phyloP scores from a whole-genome alignment of 176 grass and related monocot species.

The Cenchrus fungigraminus region DNA sequence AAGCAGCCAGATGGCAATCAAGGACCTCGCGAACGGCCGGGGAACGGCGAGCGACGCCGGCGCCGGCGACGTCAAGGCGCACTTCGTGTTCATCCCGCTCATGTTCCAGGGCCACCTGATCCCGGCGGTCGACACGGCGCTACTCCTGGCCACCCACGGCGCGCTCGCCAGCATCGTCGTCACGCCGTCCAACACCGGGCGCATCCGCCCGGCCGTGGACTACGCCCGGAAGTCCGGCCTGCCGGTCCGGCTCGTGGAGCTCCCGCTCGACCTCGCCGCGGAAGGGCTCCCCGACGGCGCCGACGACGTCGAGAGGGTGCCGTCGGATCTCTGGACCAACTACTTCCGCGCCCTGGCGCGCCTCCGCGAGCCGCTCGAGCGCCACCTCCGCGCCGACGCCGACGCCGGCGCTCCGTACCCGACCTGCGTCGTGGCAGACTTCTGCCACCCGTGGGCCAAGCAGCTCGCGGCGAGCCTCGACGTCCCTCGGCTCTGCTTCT shows the following conservation, averaged over 20 bases:
- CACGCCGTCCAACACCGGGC: slow-evolving; percentile 47
- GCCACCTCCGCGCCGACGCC: slow-evolving; percentile 30
- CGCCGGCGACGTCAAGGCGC: slow-evolving; percentile 28
- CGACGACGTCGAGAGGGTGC: slow-evolving; percentile 50
- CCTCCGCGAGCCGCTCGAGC: slow-evolving; percentile 36
- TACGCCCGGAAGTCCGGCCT: slow-evolving; percentile 22
- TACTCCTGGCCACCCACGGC: slow-evolving; percentile 55
- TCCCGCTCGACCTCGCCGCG: slow-evolving; percentile 40
- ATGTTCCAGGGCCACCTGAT: slow-evolving; percentile 64
- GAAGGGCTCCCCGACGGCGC: slow-evolving; percentile 33
- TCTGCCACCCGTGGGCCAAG: slow-evolving; percentile 60
- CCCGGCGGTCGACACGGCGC: slow-evolving; percentile 51
- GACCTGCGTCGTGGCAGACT: slow-evolving; percentile 66
- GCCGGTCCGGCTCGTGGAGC: slow-evolving; percentile 35
- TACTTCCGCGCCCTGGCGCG: slow-evolving; percentile 38
- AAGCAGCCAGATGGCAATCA: not conserved
- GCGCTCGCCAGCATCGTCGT: slow-evolving; percentile 48
- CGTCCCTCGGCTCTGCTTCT: slow-evolving; percentile 54
- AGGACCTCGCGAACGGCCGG: slow-evolving; percentile 1
- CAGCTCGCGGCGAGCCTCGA: slow-evolving; percentile 48
- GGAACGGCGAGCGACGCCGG: not conserved
- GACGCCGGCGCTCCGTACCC: slow-evolving; percentile 16
- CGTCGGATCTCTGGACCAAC: not conserved
- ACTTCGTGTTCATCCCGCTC: slow-evolving; percentile 65
- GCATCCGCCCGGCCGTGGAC: slow-evolving; percentile 31